Percentiles rank a stretch among this genome's conserved stretches.
Evolutionary conservation across 257 asterid genomes (phyloP).

Genomic region (Anisodus acutangulus): DNA sequence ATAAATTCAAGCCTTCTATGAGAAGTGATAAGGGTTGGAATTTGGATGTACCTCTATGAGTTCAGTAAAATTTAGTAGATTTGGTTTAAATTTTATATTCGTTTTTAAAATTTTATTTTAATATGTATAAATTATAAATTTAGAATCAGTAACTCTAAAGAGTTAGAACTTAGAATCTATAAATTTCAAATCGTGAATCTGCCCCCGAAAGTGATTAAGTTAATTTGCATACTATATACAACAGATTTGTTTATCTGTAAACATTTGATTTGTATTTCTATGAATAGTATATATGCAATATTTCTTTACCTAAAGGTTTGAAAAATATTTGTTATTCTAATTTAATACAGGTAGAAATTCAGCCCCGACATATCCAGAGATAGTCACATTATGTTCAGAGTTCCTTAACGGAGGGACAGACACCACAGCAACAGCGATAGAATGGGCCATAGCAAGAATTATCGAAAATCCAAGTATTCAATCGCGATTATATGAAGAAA

Average conservation of each 20-base stretch:
- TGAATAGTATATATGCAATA: not conserved
- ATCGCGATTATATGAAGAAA: constrained; percentile 63
- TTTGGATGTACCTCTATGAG: not conserved
- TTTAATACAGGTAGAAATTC: constrained; percentile 52
- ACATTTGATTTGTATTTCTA: not conserved
- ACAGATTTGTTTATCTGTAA: too few relatives aligned
- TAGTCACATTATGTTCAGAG: constrained; percentile 83
- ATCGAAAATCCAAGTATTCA: constrained; percentile 76
- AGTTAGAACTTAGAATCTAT: not conserved
- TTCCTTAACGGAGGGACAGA: constrained; percentile 93
- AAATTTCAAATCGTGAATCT: not conserved
- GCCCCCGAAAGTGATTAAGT: too few relatives aligned
- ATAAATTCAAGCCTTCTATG: not conserved
- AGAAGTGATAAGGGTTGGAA: not conserved
- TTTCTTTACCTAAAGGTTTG: not conserved
- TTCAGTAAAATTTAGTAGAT: not conserved
- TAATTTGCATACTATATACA: too few relatives aligned
- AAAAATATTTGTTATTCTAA: not conserved
- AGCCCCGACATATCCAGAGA: constrained; percentile 58
- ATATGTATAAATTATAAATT: not conserved
- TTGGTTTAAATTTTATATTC: not conserved
- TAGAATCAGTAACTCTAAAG: not conserved
- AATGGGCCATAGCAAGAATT: constrained; percentile 82
- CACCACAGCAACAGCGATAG: constrained; percentile 88
- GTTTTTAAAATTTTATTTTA: not conserved